A percentile compares a stretch with the other conserved stretches of the same genome.
These are phyloP conservation scores for Onygenales sp. DNA, from an alignment of 2,329 filamentous ascomycete genomes.

Conservation along the genomic window DNA sequence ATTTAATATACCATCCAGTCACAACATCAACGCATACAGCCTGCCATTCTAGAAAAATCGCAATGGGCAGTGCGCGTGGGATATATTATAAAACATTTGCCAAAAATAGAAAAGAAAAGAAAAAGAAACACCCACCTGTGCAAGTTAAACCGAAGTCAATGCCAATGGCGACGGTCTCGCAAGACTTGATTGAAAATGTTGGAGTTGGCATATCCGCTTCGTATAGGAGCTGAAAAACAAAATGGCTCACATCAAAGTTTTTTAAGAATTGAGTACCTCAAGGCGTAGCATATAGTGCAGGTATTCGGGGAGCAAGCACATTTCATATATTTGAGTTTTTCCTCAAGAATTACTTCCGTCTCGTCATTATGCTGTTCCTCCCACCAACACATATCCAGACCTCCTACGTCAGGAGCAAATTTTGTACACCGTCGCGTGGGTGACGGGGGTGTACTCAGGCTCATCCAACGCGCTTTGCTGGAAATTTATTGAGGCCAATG, in stretches of 20 bases:
- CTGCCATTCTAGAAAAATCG: background rate
- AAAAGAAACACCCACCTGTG: constrained; percentile 1
- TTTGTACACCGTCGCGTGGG: too few species aligned
- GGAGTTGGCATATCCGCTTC: background rate
- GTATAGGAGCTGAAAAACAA: background rate
- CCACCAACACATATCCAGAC: too few species aligned
- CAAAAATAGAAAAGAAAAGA: background rate
- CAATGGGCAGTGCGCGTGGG: too few species aligned
- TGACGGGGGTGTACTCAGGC: background rate
- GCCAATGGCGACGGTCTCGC: constrained; percentile 1
- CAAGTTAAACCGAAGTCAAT: constrained; percentile 2
- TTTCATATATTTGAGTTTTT: too few species aligned
- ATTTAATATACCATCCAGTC: background rate
- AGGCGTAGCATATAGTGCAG: too few species aligned
- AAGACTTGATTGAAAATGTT: background rate
- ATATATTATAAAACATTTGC: background rate
- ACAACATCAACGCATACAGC: background rate
- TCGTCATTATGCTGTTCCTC: too few species aligned
- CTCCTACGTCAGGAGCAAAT: too few species aligned
- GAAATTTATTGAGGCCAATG: background rate
- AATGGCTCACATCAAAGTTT: background rate
- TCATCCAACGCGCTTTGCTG: background rate
- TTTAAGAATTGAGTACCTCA: too few species aligned
- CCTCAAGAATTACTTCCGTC: too few species aligned
- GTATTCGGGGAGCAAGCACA: too few species aligned